phyloP scores from a whole-genome alignment of 768 basidiomycete genomes.

The Fomitopsis serialis region DNA sequence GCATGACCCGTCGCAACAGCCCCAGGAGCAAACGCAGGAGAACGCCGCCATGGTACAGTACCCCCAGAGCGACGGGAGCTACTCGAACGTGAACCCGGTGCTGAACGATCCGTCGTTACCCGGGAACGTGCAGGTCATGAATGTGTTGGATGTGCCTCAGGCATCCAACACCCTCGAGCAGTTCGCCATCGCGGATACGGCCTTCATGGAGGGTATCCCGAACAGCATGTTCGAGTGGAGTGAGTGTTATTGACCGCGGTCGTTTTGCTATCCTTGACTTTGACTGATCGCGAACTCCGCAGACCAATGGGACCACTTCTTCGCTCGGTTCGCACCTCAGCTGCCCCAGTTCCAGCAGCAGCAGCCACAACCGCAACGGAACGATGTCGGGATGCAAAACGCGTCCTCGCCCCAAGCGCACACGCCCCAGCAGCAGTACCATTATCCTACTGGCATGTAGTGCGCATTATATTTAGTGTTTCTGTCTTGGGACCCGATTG shows the following conservation, averaged over 20 bases:
- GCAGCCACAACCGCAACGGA: neutral
- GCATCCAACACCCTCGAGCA: conserved; percentile 53
- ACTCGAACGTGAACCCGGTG: conserved; percentile 69
- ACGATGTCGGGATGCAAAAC: conserved; percentile 9
- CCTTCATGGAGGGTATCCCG: conserved; percentile 74
- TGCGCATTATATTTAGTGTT: neutral
- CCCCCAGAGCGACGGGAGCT: conserved; percentile 32
- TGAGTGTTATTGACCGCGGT: conserved; percentile 7
- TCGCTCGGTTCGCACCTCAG: conserved; percentile 46
- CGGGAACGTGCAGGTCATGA: conserved; percentile 71
- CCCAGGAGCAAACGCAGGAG: neutral
- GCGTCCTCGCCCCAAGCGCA: conserved; percentile 3
- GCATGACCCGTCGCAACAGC: conserved; percentile 6
- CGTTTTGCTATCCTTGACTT: conserved; percentile 2
- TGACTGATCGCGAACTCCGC: conserved; percentile 3
- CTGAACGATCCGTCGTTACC: conserved; percentile 46
- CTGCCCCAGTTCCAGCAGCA: conserved; percentile 2
- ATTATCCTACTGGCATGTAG: conserved; percentile 1
- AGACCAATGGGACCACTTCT: conserved; percentile 85
- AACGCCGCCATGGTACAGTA: conserved; percentile 42
- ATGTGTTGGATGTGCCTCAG: conserved; percentile 60
- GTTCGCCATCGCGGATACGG: conserved; percentile 60
- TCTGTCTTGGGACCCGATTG: neutral
- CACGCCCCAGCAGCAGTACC: neutral
- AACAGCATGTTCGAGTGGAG: conserved; percentile 81